These are phyloP conservation scores for Terfezia boudieri DNA, from an alignment of 495 filamentous ascomycete species.

Conservation along the genomic window DNA sequence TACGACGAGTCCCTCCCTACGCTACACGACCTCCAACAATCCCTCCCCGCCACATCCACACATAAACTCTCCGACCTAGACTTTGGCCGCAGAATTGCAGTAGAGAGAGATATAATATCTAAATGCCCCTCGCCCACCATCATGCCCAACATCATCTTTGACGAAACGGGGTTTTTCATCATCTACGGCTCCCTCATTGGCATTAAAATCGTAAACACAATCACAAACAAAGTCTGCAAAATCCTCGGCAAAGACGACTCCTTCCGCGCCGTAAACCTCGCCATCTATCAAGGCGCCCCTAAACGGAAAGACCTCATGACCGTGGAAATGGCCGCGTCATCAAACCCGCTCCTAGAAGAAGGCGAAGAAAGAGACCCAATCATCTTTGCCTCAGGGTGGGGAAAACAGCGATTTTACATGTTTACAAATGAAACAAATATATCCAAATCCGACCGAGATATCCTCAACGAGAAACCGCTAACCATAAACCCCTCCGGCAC, in stretches of 20 bases:
- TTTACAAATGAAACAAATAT: conserved; percentile 79
- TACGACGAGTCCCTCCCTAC: conserved; percentile 84
- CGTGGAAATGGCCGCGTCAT: conserved; percentile 90
- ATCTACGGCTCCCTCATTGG: conserved; percentile 78
- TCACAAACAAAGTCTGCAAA: conserved; percentile 74
- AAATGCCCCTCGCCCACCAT: conserved; percentile 17
- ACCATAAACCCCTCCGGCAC: conserved; percentile 6
- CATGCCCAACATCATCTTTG: conserved; percentile 67
- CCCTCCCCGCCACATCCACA: conserved; percentile 42
- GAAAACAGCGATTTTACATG: conserved; percentile 92
- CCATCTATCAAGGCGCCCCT: conserved; percentile 88
- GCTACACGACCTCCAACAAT: conserved; percentile 83
- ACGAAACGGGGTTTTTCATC: conserved; percentile 89
- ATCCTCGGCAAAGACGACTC: conserved; percentile 75
- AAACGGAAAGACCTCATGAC: conserved; percentile 79
- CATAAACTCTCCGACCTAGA: conserved; percentile 69
- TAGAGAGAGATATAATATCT: conserved; percentile 66
- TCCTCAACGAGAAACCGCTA: conserved; percentile 83
- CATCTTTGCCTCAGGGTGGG: conserved; percentile 57
- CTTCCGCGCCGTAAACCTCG: conserved; percentile 57
- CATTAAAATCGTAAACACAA: conserved; percentile 81
- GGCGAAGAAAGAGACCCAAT: conserved; percentile 83
- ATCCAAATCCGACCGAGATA: conserved; percentile 64
- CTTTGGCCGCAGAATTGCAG: conserved; percentile 71
- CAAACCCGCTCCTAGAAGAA: conserved; percentile 81